Percentiles rank a stretch among this genome's conserved stretches.
These are phyloP conservation scores for Mycena chlorophos DNA, from an alignment of 768 basidiomycete genomes.

Conservation along the genomic window DNA sequence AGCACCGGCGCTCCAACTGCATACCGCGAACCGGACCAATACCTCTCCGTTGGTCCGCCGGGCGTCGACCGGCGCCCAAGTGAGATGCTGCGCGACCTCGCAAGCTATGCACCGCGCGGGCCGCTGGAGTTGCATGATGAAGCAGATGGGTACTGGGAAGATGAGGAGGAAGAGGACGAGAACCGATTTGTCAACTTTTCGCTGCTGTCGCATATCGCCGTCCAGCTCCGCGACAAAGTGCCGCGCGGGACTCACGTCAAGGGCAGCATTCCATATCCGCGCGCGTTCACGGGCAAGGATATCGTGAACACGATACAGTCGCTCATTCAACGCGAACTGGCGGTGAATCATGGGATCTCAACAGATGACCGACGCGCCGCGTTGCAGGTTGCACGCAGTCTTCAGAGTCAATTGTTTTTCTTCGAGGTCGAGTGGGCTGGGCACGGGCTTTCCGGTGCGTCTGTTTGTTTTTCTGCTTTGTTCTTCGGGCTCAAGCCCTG, in stretches of 20 bases:
- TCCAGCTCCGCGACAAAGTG: conserved; percentile 69
- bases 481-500: no score
- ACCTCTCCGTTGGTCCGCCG: conserved; percentile 12
- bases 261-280: conserved; percentile 87
- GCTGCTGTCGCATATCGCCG: conserved; percentile 1
- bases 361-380: conserved; percentile 82
- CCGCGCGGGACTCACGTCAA: conserved; percentile 86
- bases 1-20: conserved; percentile 13
- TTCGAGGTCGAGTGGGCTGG: conserved; percentile 96
- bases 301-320: conserved; percentile 89
- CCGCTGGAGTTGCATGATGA: background rate
- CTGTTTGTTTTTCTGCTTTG: no score
- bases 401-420: conserved; percentile 93
- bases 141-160: conserved; percentile 46
- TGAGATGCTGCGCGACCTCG: conserved; percentile 24
- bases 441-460: no score
- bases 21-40: conserved; percentile 17
- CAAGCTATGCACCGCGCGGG: conserved; percentile 16
- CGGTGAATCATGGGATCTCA: conserved; percentile 70
- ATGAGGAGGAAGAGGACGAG: conserved; percentile 52
- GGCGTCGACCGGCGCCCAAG: conserved; percentile 19
- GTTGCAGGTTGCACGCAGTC: conserved; percentile 82
- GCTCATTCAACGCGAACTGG: conserved; percentile 81
- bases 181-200: background rate
- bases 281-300: conserved; percentile 92